Base-by-base conservation (phyloP, 768 basidiomycete species). In the Amanita jacksonii region DNA sequence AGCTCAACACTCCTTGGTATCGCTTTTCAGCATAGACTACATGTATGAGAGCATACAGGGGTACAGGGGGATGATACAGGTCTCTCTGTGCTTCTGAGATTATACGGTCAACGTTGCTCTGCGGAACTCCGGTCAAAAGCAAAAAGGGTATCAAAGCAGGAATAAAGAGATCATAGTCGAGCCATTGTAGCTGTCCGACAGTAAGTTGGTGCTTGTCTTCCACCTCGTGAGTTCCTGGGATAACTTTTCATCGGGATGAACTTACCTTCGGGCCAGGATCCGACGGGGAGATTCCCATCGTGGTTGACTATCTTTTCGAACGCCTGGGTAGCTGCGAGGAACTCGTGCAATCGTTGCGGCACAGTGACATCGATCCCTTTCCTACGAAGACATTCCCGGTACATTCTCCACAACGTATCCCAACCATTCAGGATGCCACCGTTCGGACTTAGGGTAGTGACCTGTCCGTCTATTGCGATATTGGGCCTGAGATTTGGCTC, bases 181-280 rank as follows among this genome's bases (percentile, higher is more conserved):
- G 76, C 82, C 82, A 84, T 31, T 80, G 78, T 16, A 84, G 60
- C 52, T 84, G 79, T 5, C 79, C 81, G 38, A 81, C 71, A 18
- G 77, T 81, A 27, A 83, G 67, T 27, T 73, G 65, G 41, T 71
- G 62, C 6, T 68, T 66, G 58, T 83, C 81, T 83, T 38, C 15
- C 16, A 18, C 32, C 20, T 35, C 27, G 36, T 40, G 53, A 43
- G 16, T 45, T 43, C 12, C 49, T 38, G 27, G 32, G 43, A 16
- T 44, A 45, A 47, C 34, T 24, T n/a, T 24, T 44, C 47, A 33
- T 49, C 22, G 27, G 15, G 28, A 41, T 16, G 5, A 47, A 18
- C 15, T 7, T 47, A 77, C 81, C 79, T 65, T 65, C 66, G 22
- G 77, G 79, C 77, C 78, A 79, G 52, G 77, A 81, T 12, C 81